A percentile compares a stretch with the other conserved stretches of the same genome.
phyloP scores from a whole-genome alignment of 768 basidiomycete genomes.

The Hortiboletus campestris region DNA sequence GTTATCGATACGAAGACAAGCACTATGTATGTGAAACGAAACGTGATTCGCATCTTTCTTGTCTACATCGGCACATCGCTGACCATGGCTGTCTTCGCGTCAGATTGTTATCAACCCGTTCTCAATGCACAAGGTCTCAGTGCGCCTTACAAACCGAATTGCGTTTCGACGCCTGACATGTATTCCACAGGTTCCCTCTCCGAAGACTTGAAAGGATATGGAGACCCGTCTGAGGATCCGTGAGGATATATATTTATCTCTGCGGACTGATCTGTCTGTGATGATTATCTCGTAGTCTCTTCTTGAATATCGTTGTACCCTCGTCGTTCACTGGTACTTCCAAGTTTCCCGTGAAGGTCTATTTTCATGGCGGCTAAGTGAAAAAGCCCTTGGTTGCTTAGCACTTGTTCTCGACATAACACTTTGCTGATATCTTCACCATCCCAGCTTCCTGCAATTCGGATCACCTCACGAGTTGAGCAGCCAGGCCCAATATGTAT shows the following conservation, averaged over 20 bases:
- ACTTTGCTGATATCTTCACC: not conserved
- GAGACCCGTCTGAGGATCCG: constrained; percentile 69
- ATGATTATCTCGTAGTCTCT: constrained; percentile 41
- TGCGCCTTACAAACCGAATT: constrained; percentile 13
- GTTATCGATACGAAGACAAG: constrained; percentile 55
- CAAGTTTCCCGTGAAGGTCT: constrained; percentile 64
- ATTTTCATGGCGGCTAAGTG: constrained; percentile 71
- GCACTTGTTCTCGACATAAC: not conserved
- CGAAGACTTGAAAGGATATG: constrained; percentile 62
- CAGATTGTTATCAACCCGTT: constrained; percentile 59
- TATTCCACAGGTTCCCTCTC: constrained; percentile 40
- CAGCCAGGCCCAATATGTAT: constrained; percentile 63
- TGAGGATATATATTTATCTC: constrained; percentile 27
- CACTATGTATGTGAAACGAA: constrained; percentile 58
- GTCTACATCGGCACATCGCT: not conserved
- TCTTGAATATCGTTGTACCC: constrained; percentile 62
- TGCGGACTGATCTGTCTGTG: not conserved
- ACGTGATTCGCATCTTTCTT: constrained; percentile 38
- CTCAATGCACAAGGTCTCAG: constrained; percentile 62
- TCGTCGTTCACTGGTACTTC: constrained; percentile 38
- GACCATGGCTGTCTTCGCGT: not conserved
- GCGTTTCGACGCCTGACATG: not conserved
- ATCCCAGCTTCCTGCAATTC: constrained; percentile 68
- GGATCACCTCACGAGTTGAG: constrained; percentile 66
- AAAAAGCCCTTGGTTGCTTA: not conserved